Evolutionary conservation across 768 basidiomycete species (phyloP).

Genomic region (Nevesoporus exiguus): DNA sequence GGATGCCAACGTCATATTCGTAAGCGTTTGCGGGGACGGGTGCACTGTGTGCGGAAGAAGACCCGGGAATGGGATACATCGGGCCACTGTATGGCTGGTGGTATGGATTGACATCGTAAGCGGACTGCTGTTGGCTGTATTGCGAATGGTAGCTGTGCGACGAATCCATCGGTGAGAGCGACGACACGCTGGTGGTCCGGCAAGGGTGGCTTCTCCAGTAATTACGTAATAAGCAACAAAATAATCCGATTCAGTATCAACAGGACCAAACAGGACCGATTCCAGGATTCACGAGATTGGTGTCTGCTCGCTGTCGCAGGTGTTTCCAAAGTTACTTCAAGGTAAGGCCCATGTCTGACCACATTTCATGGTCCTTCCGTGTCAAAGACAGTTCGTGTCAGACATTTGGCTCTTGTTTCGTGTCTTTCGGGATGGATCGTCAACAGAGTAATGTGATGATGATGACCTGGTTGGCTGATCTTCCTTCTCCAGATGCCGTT

Average conservation of each 20-base stretch:
- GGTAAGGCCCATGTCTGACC: conserved; percentile 30
- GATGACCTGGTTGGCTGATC: conserved; percentile 20
- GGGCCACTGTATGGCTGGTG: conserved; percentile 79
- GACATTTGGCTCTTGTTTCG: not conserved
- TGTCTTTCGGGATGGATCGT: conserved; percentile 31
- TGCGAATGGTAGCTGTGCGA: conserved; percentile 46
- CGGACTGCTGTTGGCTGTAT: conserved; percentile 51
- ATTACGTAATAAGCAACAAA: conserved; percentile 16
- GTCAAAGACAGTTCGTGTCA: not conserved
- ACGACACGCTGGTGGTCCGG: not conserved
- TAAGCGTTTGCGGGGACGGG: conserved; percentile 88
- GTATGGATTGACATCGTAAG: conserved; percentile 71
- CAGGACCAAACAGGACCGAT: conserved; percentile 26
- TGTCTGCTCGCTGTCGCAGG: conserved; percentile 27
- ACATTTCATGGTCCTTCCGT: not conserved
- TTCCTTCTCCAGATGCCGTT: conserved; percentile 71
- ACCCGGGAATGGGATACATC: conserved; percentile 61
- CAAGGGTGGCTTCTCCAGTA: not conserved
- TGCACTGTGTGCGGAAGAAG: conserved; percentile 64
- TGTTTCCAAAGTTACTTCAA: conserved; percentile 36
- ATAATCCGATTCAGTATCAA: conserved; percentile 22
- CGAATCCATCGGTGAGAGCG: conserved; percentile 24
- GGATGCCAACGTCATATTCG: conserved; percentile 88
- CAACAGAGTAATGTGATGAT: conserved; percentile 26
- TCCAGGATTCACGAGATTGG: conserved; percentile 7